Percentiles rank a stretch among this genome's conserved stretches.
These are phyloP conservation scores for Alternaria triticina DNA, from an alignment of 2,329 filamentous ascomycete genomes.

Conservation along the genomic window DNA sequence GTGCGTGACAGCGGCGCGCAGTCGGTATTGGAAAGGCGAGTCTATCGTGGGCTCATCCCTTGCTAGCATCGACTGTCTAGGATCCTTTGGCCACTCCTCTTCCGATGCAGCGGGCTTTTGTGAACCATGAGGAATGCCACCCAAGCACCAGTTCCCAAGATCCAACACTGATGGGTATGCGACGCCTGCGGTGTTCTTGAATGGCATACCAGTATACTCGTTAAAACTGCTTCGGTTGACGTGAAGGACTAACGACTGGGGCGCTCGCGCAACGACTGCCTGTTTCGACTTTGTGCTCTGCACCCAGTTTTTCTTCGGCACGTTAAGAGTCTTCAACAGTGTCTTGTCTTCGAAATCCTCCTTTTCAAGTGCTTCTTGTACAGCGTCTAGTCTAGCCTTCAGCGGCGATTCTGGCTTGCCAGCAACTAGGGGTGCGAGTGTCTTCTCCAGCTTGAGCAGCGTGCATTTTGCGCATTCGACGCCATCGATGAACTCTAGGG, in stretches of 20 bases:
- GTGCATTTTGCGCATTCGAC: conserved; percentile 95
- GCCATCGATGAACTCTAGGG: conserved; percentile 82
- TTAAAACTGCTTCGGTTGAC: conserved; percentile 93
- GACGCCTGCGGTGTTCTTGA: conserved; percentile 83
- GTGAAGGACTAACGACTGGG: conserved; percentile 81
- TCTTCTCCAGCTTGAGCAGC: conserved; percentile 64
- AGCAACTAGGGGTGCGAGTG: conserved; percentile 27
- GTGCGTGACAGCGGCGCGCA: conserved; percentile 86
- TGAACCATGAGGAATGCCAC: conserved; percentile 54
- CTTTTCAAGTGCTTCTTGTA: conserved; percentile 75
- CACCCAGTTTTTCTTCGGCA: conserved; percentile 68
- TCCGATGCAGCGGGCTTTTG: conserved; percentile 42
- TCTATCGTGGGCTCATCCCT: conserved; percentile 44
- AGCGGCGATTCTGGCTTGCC: conserved; percentile 52
- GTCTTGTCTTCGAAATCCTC: conserved; percentile 72
- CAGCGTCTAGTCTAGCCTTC: conserved; percentile 64
- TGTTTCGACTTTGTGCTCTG: conserved; percentile 88
- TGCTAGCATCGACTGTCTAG: conserved; percentile 75
- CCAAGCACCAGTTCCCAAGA: conserved; percentile 84
- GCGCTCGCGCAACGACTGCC: conserved; percentile 81
- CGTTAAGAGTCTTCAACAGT: conserved; percentile 54
- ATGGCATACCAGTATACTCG: conserved; percentile 76
- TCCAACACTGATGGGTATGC: conserved; percentile 77
- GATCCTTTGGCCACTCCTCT: conserved; percentile 75
- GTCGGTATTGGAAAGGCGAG: conserved; percentile 66